Conservation (phyloP, 805 yeast species). For the Cyberlindnera lachancei region DNA sequence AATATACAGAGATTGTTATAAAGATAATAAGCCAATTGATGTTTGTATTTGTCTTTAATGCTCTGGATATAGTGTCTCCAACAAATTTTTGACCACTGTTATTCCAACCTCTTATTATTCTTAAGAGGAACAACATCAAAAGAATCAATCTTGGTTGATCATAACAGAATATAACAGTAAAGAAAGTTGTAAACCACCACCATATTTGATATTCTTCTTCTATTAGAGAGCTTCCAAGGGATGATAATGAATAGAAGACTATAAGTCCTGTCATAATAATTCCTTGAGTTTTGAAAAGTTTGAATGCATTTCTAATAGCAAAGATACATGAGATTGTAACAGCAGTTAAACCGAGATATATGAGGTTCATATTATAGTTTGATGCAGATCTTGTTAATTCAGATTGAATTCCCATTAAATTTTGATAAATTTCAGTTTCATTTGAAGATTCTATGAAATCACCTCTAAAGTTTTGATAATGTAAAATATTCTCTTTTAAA, state of each 20-base stretch:
- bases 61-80: conserved; percentile 39
- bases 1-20: conserved; percentile 28
- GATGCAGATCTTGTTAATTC: conserved; percentile 56
- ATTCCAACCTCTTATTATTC: conserved; percentile 77
- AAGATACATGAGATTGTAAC: conserved; percentile 14
- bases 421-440: conserved; percentile 11
- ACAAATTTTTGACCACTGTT: conserved; percentile 82
- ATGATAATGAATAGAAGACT: conserved; percentile 40
- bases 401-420: conserved; percentile 33
- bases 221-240: conserved; percentile 82
- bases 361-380: conserved; percentile 53
- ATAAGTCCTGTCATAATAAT: conserved; percentile 18
- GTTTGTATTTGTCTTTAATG: conserved; percentile 27
- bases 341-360: conserved; percentile 26
- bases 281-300: conserved; percentile 3
- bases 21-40: conserved; percentile 43
- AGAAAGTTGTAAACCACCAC: conserved; percentile 59
- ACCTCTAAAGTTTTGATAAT: conserved; percentile 38
- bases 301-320: conserved; percentile 3
- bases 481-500: conserved; percentile 50
- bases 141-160: conserved; percentile 4
- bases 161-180: conserved; percentile 12
- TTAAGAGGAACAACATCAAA: conserved; percentile 27
- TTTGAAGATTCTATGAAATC: conserved; percentile 24
- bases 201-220: conserved; percentile 96